A percentile compares a stretch with the other conserved stretches of the same genome.
phyloP scores from a whole-genome alignment of 2,329 filamentous ascomycete species.

The Teratosphaeriaceae sp. region DNA sequence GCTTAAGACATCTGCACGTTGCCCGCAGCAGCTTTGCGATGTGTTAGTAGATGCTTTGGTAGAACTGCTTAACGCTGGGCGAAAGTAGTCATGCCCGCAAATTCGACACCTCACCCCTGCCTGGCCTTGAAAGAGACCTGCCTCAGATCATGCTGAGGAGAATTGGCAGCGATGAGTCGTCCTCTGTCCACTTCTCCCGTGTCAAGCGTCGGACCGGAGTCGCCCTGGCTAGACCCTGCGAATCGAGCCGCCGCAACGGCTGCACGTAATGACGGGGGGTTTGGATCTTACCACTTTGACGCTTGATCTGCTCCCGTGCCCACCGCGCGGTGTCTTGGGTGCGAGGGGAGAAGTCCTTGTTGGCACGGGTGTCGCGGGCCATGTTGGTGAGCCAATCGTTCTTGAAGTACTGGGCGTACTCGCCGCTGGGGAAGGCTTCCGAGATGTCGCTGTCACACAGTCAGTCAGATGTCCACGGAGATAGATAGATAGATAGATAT shows the following conservation, averaged over 20 bases:
- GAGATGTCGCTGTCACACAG: conserved; percentile 67
- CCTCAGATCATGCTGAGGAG: too few relatives aligned
- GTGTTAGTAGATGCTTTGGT: conserved; percentile 6
- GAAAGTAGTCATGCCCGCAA: neutral
- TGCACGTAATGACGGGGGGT: neutral
- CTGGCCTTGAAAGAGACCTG: too few relatives aligned
- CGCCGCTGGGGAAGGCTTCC: conserved; percentile 85
- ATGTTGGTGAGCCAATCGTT: conserved; percentile 83
- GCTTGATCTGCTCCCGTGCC: conserved; percentile 96
- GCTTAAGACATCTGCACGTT: conserved; percentile 16
- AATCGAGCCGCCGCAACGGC: neutral
- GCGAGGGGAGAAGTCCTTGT: conserved; percentile 75
- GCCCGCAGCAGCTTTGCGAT: conserved; percentile 13
- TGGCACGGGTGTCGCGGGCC: conserved; percentile 86
- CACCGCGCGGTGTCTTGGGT: conserved; percentile 94
- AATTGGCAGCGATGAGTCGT: too few relatives aligned
- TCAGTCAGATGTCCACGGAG: conserved; percentile 30
- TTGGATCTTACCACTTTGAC: conserved; percentile 49
- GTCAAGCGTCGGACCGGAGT: neutral
- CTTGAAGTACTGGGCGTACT: conserved; percentile 78
- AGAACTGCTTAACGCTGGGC: neutral
- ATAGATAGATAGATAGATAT: neutral
- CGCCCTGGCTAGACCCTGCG: neutral
- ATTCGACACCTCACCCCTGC: neutral
- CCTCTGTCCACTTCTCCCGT: too few relatives aligned